phyloP scores from a whole-genome alignment of 2,329 filamentous ascomycete species.

The Lachnellula subtilissima region DNA sequence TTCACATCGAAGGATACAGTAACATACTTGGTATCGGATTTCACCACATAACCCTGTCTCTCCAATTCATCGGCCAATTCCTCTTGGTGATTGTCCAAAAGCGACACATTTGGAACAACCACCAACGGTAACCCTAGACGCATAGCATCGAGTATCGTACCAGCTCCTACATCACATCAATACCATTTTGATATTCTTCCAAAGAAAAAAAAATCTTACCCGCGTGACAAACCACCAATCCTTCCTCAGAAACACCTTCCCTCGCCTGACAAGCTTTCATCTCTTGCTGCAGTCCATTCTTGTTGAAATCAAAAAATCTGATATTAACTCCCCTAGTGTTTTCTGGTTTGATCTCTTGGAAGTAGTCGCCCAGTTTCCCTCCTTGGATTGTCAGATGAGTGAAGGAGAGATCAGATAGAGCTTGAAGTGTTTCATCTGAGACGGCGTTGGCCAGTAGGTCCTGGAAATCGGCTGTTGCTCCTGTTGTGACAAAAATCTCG shows the following conservation, averaged over 20 bases:
- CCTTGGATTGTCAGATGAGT: slow-evolving; percentile 76
- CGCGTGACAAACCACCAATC: slow-evolving; percentile 83
- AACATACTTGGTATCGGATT: slow-evolving; percentile 22
- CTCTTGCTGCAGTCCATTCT: slow-evolving; percentile 46
- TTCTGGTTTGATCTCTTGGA: slow-evolving; percentile 32
- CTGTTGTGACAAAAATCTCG: slow-evolving; percentile 80
- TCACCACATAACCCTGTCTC: slow-evolving; percentile 66
- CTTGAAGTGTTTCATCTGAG: slow-evolving; percentile 54
- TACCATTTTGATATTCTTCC: neutral
- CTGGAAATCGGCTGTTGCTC: slow-evolving; percentile 82
- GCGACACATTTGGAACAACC: slow-evolving; percentile 76
- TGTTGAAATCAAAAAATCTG: slow-evolving; percentile 62
- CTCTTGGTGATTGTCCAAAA: slow-evolving; percentile 87
- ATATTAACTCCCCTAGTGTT: slow-evolving; percentile 43
- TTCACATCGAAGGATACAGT: neutral
- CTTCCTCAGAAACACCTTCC: slow-evolving; percentile 48
- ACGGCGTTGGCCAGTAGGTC: slow-evolving; percentile 65
- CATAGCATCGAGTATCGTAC: slow-evolving; percentile 80
- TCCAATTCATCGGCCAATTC: slow-evolving; percentile 78
- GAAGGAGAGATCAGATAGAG: slow-evolving; percentile 57
- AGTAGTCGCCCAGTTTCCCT: slow-evolving; percentile 61
- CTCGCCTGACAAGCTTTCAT: slow-evolving; percentile 44
- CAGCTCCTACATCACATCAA: slow-evolving; percentile 60
- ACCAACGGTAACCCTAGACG: slow-evolving; percentile 71
- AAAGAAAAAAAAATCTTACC: slow-evolving; percentile 48